phyloP scores from a whole-genome alignment of 495 filamentous ascomycete genomes.

The Trichocladium uniseriatum region DNA sequence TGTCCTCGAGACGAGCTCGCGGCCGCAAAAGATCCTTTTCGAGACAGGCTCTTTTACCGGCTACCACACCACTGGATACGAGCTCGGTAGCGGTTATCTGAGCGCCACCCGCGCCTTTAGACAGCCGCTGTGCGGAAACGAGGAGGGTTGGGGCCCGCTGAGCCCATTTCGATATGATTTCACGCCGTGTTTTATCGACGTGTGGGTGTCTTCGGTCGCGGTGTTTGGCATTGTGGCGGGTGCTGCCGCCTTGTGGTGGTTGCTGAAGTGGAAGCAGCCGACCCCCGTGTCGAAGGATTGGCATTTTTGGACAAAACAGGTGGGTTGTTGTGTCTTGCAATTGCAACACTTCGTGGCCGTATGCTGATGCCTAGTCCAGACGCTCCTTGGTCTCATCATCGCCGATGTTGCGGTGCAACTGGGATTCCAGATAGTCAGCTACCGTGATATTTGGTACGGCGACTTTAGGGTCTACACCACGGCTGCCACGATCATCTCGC shows the following conservation, averaged over 20 bases:
- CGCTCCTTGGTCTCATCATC: slow-evolving; percentile 59
- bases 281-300: slow-evolving; percentile 70
- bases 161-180: slow-evolving; percentile 79
- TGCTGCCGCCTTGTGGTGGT: slow-evolving; percentile 61
- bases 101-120: slow-evolving; percentile 29
- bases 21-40: slow-evolving; percentile 35
- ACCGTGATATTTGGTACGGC: slow-evolving; percentile 56
- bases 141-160: slow-evolving; percentile 91
- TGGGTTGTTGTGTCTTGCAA: slow-evolving; percentile 33
- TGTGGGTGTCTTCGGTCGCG: slow-evolving; percentile 68
- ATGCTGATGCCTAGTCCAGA: slow-evolving; percentile 33
- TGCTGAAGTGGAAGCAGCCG: slow-evolving; percentile 50
- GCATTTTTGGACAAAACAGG: slow-evolving; percentile 92
- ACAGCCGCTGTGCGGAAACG: slow-evolving; percentile 74
- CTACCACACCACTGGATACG: slow-evolving; percentile 28
- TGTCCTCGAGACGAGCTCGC: too few species aligned
- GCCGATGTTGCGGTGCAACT: slow-evolving; percentile 62
- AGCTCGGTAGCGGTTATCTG: slow-evolving; percentile 40
- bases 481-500: slow-evolving; percentile 64
- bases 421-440: slow-evolving; percentile 64
- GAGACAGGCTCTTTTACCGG: slow-evolving; percentile 46
- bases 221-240: slow-evolving; percentile 69
- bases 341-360: slow-evolving; percentile 13
- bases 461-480: slow-evolving; percentile 92
- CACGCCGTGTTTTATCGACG: slow-evolving; percentile 92